Conservation (phyloP, 1,284 basidiomycete genomes). For the Cryptococcus hybrid region DNA sequence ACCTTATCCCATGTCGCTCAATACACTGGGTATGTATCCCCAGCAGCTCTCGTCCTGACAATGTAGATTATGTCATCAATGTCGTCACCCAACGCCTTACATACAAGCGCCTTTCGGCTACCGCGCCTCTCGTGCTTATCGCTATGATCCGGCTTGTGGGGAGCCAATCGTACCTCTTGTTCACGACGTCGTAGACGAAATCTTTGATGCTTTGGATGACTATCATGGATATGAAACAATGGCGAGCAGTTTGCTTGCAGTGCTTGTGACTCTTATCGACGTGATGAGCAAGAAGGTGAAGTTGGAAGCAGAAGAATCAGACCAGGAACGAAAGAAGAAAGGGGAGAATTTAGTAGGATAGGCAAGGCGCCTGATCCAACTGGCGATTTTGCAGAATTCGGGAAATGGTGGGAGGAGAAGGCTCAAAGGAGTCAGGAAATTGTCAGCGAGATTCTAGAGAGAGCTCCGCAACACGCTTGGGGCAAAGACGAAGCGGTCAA, state of each 20-base stretch:
- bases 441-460: conserved; percentile 58
- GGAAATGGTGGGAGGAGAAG: conserved; percentile 64
- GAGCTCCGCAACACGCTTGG: conserved; percentile 57
- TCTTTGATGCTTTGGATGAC: conserved; percentile 89
- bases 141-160: conserved; percentile 78
- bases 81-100: conserved; percentile 76
- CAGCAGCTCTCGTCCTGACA: conserved; percentile 77
- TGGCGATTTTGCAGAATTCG: conserved; percentile 54
- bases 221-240: conserved; percentile 77
- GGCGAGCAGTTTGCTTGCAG: conserved; percentile 53
- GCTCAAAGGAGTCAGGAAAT: conserved; percentile 42
- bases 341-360: conserved; percentile 45
- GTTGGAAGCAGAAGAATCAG: conserved; percentile 51
- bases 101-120: conserved; percentile 66
- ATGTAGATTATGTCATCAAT: conserved; percentile 92
- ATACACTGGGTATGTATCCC: conserved; percentile 73
- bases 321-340: conserved; percentile 24
- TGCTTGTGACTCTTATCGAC: conserved; percentile 82
- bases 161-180: conserved; percentile 78
- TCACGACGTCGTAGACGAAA: conserved; percentile 88
- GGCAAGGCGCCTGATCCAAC: conserved; percentile 37
- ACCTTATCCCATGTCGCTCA: conserved; percentile 67
- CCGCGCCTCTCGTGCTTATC: conserved; percentile 62
- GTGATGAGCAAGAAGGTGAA: conserved; percentile 70
- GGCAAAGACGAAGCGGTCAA: conserved; percentile 19